Evolutionary conservation across 2,329 filamentous ascomycete species (phyloP), one percentile per base, ranked within the genome.

Genomic region (Aspergillus fumigatiaffinis): DNA sequence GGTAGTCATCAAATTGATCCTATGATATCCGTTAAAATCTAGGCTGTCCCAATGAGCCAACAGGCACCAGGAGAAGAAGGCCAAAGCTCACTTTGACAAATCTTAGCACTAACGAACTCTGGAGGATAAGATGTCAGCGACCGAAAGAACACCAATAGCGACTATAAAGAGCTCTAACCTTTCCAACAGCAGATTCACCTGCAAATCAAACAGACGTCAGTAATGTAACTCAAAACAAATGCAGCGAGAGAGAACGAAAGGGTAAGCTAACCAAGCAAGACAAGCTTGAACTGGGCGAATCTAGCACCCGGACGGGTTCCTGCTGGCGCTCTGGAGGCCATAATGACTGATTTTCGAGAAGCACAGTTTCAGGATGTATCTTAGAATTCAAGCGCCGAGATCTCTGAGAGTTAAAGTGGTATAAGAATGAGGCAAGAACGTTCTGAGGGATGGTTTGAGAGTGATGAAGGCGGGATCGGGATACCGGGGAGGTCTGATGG

Each of bases 1-100:
- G 87, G 82, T 97, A 97, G 77, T 90, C 87, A 82, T 99, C 94
- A 79, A 99, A 99, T 91, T 97, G 94, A 78, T 99, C 93, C 92
- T 96, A 71, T 25, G 6, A 47, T 49, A 21, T 12, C 48, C 35
- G 54, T 56, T 61, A 20, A 63, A 57, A 38, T 29, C 47, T 17
- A 48, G 17, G 21, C 10, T 14, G 46, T 28, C 10, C 3, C 41
- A 3, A 28, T 28, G 2, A 21, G 17, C 23, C 14, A 20, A 7
- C 3, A 12, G 51, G 10, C 26, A 29, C 26, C 50, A 50, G 7
- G 29, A 44, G 29, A 14, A 35, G 21, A 44, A 20, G 6, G 32
- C 3, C 23, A 50, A 21, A n/a, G 69, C 80, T 69, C 77, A 95
- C 92, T 86, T 99, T 99, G 73, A 99, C 94, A 73, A 99, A 99